Evolutionary conservation across 2,329 filamentous ascomycete genomes (phyloP), one percentile per base, ranked within the genome.

Genomic region (Fusarium sp.): DNA sequence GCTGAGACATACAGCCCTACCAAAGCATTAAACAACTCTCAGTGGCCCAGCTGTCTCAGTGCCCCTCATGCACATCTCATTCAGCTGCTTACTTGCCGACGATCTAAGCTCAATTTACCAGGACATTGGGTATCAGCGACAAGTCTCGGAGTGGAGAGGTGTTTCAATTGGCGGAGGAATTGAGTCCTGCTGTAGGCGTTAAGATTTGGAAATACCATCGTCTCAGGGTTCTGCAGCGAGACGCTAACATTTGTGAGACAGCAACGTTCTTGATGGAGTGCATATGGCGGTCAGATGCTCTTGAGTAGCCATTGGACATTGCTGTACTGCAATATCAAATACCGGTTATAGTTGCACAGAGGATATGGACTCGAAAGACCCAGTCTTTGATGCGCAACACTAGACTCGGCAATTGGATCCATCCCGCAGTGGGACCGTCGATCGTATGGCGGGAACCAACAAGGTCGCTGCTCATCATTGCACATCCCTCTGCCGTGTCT

Each of bases 1-100:
- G 39, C 23, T 56, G 50, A 59, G 50, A 59, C 56, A 59, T 39
- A 30, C 37, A 43, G 39, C 56, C 37, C 37, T 18, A 9, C 16
- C 13, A 4, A 30, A 21, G 25, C 30, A 16, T 28, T 42, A 6
- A 23, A 4, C 18, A 13, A 41, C 13, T n/a, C 18, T 56, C 34
- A 34, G 43, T 48, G 34, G 23, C 23, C 4, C 10, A 11, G 2
- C 21, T 41, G 19, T 41, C 18, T 31, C 11, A 25, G 19, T 37
- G 10, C 31, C 51, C 41, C 31, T 53, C 45, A 3, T 53, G 14
- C 3, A 34, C 13, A 51, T 28, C 14, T 16, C 30, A 31, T 58
- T 37, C 54, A 37, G 21, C 58, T 61, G 34, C 23, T 34, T 43
- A 23, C 42, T 34, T 44, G 14, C 28, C 2, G 34, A 23, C 14